Evolutionary conservation across 2,329 filamentous ascomycete species (phyloP), one percentile per base, ranked within the genome.

Genomic region (Orbilia javanica): DNA sequence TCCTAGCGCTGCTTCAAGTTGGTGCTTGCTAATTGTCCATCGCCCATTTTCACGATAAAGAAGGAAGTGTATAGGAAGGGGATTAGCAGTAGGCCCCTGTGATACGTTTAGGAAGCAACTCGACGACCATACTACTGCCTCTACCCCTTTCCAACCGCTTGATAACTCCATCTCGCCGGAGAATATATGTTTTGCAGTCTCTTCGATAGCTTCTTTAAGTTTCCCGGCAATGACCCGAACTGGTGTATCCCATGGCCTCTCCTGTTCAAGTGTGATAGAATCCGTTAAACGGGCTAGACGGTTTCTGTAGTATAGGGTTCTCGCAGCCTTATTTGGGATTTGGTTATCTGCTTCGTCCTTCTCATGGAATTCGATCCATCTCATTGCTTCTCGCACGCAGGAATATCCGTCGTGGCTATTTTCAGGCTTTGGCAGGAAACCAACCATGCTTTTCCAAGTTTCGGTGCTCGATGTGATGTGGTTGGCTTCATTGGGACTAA

Each of bases 231-330:
- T 29, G 1, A 11, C 11, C 6, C 64, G 64, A 55, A 67, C 13
- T 31, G 25, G 20, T 1, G 31, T 55, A 44, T 67, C 31, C 64
- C 64, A 67, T 6, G 25, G n/a, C 4, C 22, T 31, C 13, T 31
- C 64, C 10, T 50, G 46, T n/a, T 48, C 22, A 25, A 5, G 3
- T n/a, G 46, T 22, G 13, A 22, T 20, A 27, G 46, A 27, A 29
- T 67, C 48, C 22, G 64, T 67, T n/a, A 67, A 42, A 42, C 31
- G 34, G 22, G 46, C 64, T 44, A 67, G 22, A 27, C 64, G 64
- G n/a, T 10, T 3, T 29, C 64, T 42, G 8, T 67, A 67, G 10
- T 67, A 20, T 13, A 67, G 20, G 20, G 15, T 55, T 27, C 48
- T 67, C n/a, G 64, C 64, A 1, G 46, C 64, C 13, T 39, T n/a